Base-by-base conservation (phyloP, 305 asterid genomes). In the Ajuga reptans region DNA sequence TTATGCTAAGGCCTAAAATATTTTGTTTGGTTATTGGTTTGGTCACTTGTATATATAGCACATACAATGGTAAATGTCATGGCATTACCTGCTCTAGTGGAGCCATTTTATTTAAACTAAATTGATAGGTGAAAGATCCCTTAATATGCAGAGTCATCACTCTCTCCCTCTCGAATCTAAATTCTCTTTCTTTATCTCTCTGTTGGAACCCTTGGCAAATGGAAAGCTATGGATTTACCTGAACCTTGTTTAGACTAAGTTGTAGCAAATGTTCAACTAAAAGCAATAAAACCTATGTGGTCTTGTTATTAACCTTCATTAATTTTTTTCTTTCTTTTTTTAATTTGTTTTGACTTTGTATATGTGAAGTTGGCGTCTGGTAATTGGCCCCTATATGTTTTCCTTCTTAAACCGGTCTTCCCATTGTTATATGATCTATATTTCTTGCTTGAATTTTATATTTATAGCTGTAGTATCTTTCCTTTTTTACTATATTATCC, bases 171-270 rank as follows among this genome's bases (percentile, higher is more conserved):
- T 0, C 1, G 47, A 54, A 53, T 41, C 17, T 12, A n/a, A 3
- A 18, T 7, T 66, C 50, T 71, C 21, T 21, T 34, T 15, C 29
- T 59, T n/a, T 36, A 50, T 43, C 36, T 43, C 36, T 45, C 34
- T 50, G 66, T 62, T 34, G 39, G 31, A n/a, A 9, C 43, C 50
- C 65, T 15, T 37, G 9, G 16, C 51, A 9, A 15, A 49, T 37
- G 9, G 18, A 73, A 72, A 49, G 16, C 41, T 65, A 73, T 37
- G 46, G 47, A 46, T 56, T 17, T 42, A 24, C 56, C 41, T 9
- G 45, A 54, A 49, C 46, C 17, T 62, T 45, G 41, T 68, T 64
- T 27, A 27, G 11, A 36, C 63, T 55, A 24, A 64, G 55, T 36
- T 36, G 34, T 17, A 11, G 34, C 12, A 17, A 43, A 57, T 65